Percentiles rank a stretch among this genome's conserved stretches.
These are phyloP conservation scores for Thymus quinquecostatus DNA, from an alignment of 257 asterid genomes.

Conservation along the genomic window DNA sequence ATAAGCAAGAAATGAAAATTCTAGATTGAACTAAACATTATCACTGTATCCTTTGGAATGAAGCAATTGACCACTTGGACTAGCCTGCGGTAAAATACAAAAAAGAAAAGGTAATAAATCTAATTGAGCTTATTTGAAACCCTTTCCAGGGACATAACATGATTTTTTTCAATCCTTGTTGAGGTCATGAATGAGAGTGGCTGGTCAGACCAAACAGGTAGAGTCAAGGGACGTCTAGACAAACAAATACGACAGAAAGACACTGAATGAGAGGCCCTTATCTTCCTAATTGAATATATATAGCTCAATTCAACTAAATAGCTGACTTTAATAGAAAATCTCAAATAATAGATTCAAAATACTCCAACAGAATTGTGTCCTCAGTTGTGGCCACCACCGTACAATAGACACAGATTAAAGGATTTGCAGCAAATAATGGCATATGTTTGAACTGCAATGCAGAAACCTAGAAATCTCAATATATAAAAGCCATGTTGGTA, in stretches of 20 bases:
- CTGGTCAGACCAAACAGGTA: background rate
- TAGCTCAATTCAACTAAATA: background rate
- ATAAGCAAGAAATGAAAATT: background rate
- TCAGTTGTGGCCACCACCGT: background rate
- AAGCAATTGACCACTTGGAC: background rate
- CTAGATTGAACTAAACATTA: background rate
- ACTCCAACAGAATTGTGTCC: background rate
- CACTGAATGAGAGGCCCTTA: background rate
- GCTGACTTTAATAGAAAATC: background rate
- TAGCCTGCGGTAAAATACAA: background rate
- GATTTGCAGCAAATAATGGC: background rate
- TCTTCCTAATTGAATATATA: background rate
- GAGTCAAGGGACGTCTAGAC: background rate
- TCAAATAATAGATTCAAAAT: background rate
- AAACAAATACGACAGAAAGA: background rate
- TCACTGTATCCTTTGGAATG: background rate
- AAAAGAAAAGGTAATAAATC: background rate
- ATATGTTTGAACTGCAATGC: constrained; percentile 10
- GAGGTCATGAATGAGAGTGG: too few relatives aligned
- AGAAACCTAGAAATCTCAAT: background rate
- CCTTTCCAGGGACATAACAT: too few relatives aligned
- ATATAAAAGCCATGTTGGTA: background rate
- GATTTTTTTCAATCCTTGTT: too few relatives aligned
- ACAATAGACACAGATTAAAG: background rate
- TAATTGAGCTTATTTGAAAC: too few relatives aligned